Percentiles rank a stretch among this genome's conserved stretches.
Evolutionary conservation across 2,329 filamentous ascomycete species (phyloP).

Genomic region (Fusarium pseudocircinatum): DNA sequence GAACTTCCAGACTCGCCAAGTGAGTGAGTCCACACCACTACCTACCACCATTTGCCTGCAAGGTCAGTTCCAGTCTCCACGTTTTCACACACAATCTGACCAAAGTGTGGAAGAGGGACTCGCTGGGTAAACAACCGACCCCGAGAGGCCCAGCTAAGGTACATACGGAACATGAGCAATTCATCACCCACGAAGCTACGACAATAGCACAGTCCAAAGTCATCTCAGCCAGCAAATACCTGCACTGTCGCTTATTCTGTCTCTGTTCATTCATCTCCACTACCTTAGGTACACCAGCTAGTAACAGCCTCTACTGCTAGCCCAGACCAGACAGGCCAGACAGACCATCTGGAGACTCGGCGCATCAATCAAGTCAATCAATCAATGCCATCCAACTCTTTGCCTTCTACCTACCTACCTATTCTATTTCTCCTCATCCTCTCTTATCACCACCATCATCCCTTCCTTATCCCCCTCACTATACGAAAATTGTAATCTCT

Average conservation of each 20-base stretch:
- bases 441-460: conserved; percentile 5
- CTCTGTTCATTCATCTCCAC: conserved; percentile 25
- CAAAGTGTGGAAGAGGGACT: not conserved
- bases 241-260: not conserved
- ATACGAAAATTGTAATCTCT: conserved; percentile 30
- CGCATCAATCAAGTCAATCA: conserved; percentile 22
- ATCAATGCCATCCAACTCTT: conserved; percentile 25
- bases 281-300: conserved; percentile 23
- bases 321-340: conserved; percentile 1
- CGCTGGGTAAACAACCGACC: not conserved
- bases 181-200: not conserved
- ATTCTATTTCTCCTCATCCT: conserved; percentile 21
- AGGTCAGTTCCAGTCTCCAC: conserved; percentile 8
- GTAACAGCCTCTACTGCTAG: conserved; percentile 13
- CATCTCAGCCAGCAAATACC: not conserved
- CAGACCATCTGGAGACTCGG: conserved; percentile 25
- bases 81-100: not conserved
- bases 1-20: not conserved
- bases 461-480: conserved; percentile 3
- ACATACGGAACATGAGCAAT: not conserved
- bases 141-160: not conserved
- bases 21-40: conserved; percentile 8
- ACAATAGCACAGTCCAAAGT: not conserved
- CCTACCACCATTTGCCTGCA: not conserved
- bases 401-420: conserved; percentile 13